Conservation (phyloP, 345 rosid genomes). For the Citrus maxima region DNA sequence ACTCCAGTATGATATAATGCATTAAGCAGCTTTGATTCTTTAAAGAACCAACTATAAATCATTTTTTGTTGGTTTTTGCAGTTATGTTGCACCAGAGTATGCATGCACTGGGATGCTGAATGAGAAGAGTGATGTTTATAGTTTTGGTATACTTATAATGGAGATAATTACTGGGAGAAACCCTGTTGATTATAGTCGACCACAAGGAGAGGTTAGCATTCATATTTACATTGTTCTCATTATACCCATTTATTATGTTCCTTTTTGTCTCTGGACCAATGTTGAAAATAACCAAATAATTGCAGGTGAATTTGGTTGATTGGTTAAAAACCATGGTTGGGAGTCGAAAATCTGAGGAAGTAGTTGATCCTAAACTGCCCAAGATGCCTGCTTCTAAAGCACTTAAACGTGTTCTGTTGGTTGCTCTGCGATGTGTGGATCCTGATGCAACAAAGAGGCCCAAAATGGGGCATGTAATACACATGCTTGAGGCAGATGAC, state of each 20-base stretch:
- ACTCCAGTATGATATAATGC: background rate
- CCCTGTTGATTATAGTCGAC: conserved; percentile 87
- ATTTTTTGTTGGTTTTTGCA: conserved; percentile 23
- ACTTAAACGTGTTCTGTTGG: conserved; percentile 74
- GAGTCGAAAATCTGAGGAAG: conserved; percentile 81
- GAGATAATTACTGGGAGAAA: conserved; percentile 86
- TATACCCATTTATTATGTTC: background rate
- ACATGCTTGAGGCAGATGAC: conserved; percentile 99
- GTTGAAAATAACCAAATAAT: conserved; percentile 10
- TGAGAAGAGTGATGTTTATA: conserved; percentile 90
- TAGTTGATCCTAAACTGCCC: conserved; percentile 81
- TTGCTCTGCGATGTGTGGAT: conserved; percentile 90
- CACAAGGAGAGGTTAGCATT: conserved; percentile 77
- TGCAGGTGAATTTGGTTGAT: conserved; percentile 89
- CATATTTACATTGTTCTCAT: background rate
- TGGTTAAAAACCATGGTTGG: conserved; percentile 94
- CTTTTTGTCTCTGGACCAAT: conserved; percentile 1
- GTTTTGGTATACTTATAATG: conserved; percentile 92
- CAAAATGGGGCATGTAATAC: conserved; percentile 93
- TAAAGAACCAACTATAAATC: background rate
- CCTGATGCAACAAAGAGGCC: conserved; percentile 96
- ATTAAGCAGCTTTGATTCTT: background rate
- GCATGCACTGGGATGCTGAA: conserved; percentile 97
- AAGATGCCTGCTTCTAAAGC: conserved; percentile 88
- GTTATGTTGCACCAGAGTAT: conserved; percentile 97